phyloP scores from a whole-genome alignment of 305 asterid genomes.

The Fraxinus dipetala region DNA sequence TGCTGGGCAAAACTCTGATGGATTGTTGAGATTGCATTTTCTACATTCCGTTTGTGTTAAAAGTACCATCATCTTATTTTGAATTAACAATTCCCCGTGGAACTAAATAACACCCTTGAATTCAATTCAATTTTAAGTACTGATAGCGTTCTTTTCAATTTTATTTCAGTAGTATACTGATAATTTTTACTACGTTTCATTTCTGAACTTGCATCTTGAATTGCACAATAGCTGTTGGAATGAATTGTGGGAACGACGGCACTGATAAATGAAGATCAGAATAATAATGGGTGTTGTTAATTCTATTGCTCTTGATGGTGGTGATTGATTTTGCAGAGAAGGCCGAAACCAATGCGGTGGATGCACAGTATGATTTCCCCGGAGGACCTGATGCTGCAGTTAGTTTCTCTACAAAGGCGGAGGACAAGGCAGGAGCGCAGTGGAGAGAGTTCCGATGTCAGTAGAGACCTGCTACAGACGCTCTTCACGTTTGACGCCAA shows the following conservation, averaged over 20 bases:
- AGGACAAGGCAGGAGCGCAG: slow-evolving; percentile 33
- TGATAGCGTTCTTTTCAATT: background rate
- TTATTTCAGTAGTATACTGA: background rate
- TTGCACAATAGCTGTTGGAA: background rate
- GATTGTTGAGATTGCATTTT: background rate
- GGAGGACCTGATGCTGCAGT: slow-evolving; percentile 53
- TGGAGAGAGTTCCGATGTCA: slow-evolving; percentile 36
- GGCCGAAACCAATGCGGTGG: slow-evolving; percentile 43
- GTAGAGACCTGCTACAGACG: slow-evolving; percentile 44
- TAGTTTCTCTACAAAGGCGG: slow-evolving; percentile 41
- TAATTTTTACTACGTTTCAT: background rate
- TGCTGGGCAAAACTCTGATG: background rate
- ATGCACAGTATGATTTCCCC: slow-evolving; percentile 49
- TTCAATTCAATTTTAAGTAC: background rate
- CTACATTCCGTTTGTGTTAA: background rate
- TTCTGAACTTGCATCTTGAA: background rate
- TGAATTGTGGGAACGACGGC: background rate
- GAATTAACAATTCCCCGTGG: background rate
- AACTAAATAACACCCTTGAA: background rate
- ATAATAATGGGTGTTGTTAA: background rate
- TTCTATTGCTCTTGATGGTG: slow-evolving; percentile 15
- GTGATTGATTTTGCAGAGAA: slow-evolving; percentile 49
- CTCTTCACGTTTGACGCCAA: slow-evolving; percentile 40
- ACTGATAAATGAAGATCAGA: background rate
- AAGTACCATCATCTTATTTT: background rate